Evolutionary conservation across 768 basidiomycete species (phyloP), one percentile per base, ranked within the genome.

Genomic region (Neoboletus subvelutipes): DNA sequence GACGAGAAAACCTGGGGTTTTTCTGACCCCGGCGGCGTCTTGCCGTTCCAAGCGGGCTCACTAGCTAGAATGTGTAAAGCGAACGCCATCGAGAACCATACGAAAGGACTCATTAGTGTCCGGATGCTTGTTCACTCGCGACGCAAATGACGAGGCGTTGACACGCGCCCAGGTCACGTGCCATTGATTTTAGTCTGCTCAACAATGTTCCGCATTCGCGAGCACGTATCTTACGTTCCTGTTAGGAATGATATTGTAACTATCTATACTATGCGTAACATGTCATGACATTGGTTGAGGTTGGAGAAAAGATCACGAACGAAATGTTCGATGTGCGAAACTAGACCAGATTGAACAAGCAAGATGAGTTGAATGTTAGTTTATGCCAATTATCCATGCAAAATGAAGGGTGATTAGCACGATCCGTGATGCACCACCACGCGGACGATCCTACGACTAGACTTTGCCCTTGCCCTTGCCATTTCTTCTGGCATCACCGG

Each of bases 1-100:
- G 88, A 86, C 2, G 79, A 78, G 72, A 90, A 90, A 4, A 69
- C 50, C 1, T 74, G 63, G 18, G 76, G 76, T 42, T 68, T 72
- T 13, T 71, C 76, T 18, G 86, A 79, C 17, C 76, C 83, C 20
- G 80, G 77, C 1, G 65, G 70, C 7, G 79, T 76, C 61, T 83
- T 75, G 0, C 90, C 88, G 60, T 89, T 88, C 89, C 89, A 90
- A 28, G 89, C 85, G 22, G 77, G 71, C 29, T 85, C 78, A 6
- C 56, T 54, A 22, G 62, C 58, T 10, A 62, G 43, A 49, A 42
- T 46, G 9, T 48, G 45, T 22, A 54, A 45, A 36, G 31, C 52
- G 12, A 65, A 45, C 10, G 34, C 48, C 5, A 69, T 42, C 9
- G 54, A 34, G 5, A 60, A 31, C 56, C 55, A 57, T 2, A 24